A percentile compares a stretch with the other conserved stretches of the same genome.
phyloP scores from a whole-genome alignment of 148 eudicot genomes.

The Arbutus unedo region DNA sequence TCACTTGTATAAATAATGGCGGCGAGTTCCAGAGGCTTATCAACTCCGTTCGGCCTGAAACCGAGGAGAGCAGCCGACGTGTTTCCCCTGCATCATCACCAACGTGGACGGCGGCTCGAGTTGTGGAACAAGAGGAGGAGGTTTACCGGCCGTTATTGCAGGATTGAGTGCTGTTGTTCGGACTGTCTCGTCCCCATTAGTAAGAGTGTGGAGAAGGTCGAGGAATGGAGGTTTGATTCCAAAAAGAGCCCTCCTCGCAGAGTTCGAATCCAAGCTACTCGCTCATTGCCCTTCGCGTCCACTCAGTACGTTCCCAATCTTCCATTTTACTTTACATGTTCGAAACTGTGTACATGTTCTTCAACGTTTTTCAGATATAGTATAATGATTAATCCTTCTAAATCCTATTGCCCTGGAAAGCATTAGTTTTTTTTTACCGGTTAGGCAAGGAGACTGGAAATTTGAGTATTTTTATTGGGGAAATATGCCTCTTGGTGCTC shows the following conservation, averaged over 20 bases:
- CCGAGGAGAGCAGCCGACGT: conserved; percentile 19
- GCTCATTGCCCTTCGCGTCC: conserved; percentile 66
- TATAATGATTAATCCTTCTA: no score
- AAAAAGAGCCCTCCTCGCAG: conserved; percentile 30
- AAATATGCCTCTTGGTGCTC: neutral
- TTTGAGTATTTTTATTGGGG: neutral
- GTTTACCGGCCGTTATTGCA: conserved; percentile 7
- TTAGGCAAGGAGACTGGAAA: neutral
- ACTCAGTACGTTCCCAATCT: conserved; percentile 33
- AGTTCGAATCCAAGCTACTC: conserved; percentile 45
- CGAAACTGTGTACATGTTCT: no score
- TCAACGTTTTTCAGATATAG: no score
- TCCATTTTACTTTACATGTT: neutral
- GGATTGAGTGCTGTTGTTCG: conserved; percentile 33
- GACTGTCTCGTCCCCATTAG: conserved; percentile 33
- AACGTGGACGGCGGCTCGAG: neutral
- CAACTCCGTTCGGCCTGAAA: conserved; percentile 38
- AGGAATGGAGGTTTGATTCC: conserved; percentile 44
- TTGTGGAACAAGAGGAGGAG: conserved; percentile 17
- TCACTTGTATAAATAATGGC: conserved; percentile 33
- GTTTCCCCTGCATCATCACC: conserved; percentile 14
- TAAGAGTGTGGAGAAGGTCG: conserved; percentile 36
- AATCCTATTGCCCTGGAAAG: neutral
- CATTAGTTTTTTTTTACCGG: neutral
- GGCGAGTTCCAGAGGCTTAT: conserved; percentile 56